Percentiles rank a stretch among this genome's conserved stretches.
Evolutionary conservation across 768 basidiomycete species (phyloP).

Genomic region (Mycena chlorophos): DNA sequence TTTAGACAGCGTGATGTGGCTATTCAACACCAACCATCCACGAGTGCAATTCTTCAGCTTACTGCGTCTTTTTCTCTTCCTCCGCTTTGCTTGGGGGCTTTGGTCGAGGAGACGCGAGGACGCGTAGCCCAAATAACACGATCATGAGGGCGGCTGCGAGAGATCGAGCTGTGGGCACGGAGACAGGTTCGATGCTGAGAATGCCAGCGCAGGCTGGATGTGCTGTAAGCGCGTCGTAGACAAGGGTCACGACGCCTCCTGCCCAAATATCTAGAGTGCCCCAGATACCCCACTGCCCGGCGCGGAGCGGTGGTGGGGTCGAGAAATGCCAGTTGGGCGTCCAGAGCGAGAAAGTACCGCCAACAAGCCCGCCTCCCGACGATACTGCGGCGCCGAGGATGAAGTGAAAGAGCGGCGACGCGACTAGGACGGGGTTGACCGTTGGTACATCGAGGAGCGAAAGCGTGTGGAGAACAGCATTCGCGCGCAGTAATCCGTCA

Average conservation of each 20-base stretch:
- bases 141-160: slow-evolving; percentile 34
- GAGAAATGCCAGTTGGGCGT: slow-evolving; percentile 44
- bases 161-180: slow-evolving; percentile 33
- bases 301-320: slow-evolving; percentile 47
- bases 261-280: slow-evolving; percentile 53
- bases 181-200: slow-evolving; percentile 12
- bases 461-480: slow-evolving; percentile 39
- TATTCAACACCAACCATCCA: not conserved
- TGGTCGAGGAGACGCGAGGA: slow-evolving; percentile 15
- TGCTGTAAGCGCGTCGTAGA: slow-evolving; percentile 33
- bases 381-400: slow-evolving; percentile 50
- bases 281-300: slow-evolving; percentile 37
- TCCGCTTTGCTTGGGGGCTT: slow-evolving; percentile 4
- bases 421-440: slow-evolving; percentile 36
- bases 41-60: not conserved
- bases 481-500: slow-evolving; percentile 49
- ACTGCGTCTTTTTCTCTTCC: slow-evolving; percentile 20
- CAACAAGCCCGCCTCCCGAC: slow-evolving; percentile 45
- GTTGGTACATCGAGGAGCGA: slow-evolving; percentile 34
- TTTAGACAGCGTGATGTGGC: not conserved
- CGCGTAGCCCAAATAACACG: slow-evolving; percentile 37
- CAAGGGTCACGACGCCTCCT: slow-evolving; percentile 43
- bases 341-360: slow-evolving; percentile 46
- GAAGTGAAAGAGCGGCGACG: slow-evolving; percentile 46
- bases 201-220: slow-evolving; percentile 33